Percentiles rank a stretch among this genome's conserved stretches.
Evolutionary conservation across 139 green algal species (phyloP).

Genomic region (Micractinium conductrix): DNA sequence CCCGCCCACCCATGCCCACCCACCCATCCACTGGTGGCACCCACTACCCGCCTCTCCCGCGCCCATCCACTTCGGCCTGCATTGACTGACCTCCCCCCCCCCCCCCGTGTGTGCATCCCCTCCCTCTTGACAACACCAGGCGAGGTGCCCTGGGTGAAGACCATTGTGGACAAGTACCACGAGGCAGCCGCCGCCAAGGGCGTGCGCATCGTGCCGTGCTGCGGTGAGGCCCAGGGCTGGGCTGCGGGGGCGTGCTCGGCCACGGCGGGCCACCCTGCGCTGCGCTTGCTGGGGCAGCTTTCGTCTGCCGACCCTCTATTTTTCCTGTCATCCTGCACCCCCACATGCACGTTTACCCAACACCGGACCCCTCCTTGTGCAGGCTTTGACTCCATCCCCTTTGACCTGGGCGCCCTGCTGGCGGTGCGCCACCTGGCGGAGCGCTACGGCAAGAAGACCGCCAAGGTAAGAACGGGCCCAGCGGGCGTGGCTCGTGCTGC

Average conservation of each 20-base stretch:
- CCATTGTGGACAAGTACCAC: conserved; percentile 68
- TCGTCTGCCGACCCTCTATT: no score
- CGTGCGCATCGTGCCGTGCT: conserved; percentile 76
- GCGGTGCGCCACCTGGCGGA: conserved; percentile 61
- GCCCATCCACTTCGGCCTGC: no score
- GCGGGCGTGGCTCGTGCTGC: not conserved
- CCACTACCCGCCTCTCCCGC: no score
- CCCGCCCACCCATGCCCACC: no score
- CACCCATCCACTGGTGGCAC: no score
- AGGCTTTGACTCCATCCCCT: conserved; percentile 88
- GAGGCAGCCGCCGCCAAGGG: conserved; percentile 58
- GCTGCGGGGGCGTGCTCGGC: no score
- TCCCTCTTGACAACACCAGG: conserved; percentile 47
- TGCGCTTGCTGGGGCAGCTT: no score
- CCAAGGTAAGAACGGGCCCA: conserved; percentile 18
- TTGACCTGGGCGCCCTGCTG: conserved; percentile 79
- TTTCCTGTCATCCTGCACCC: no score
- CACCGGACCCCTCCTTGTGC: not conserved
- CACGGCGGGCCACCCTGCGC: no score
- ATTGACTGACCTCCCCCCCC: no score
- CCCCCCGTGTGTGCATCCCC: not conserved
- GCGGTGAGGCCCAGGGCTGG: conserved; percentile 15
- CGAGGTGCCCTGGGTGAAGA: conserved; percentile 75
- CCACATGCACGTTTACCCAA: no score
- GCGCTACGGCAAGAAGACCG: conserved; percentile 54